phyloP scores from a whole-genome alignment of 1,284 basidiomycete species.

The Pseudozyma thailandica region DNA sequence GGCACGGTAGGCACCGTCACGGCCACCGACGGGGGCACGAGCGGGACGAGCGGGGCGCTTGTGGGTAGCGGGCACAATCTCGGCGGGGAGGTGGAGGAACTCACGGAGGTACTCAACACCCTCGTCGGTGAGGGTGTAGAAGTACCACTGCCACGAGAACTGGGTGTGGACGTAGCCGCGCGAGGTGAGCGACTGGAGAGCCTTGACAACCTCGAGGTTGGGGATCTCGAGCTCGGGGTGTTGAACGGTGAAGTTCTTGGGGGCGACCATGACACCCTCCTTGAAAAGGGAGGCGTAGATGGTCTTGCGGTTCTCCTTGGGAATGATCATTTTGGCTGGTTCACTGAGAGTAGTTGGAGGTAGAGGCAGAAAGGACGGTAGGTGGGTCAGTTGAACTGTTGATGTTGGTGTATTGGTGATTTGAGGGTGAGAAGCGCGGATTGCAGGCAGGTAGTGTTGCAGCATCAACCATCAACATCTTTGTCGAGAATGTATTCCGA shows the following conservation, averaged over 20 bases:
- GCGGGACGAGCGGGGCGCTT: slow-evolving; percentile 66
- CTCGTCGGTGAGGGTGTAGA: slow-evolving; percentile 68
- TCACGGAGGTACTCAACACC: slow-evolving; percentile 68
- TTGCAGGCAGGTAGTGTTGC: neutral
- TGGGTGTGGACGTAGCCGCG: slow-evolving; percentile 97
- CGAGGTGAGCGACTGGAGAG: slow-evolving; percentile 95
- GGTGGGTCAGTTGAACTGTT: slow-evolving; percentile 11
- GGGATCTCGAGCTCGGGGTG: slow-evolving; percentile 97
- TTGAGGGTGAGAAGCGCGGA: neutral
- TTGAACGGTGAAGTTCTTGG: slow-evolving; percentile 98
- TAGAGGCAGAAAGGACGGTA: neutral
- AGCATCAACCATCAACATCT: too few species aligned
- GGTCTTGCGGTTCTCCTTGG: slow-evolving; percentile 67
- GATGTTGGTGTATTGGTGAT: neutral
- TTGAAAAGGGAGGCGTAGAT: slow-evolving; percentile 68
- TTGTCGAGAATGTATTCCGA: neutral
- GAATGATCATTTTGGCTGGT: slow-evolving; percentile 62
- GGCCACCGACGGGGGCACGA: slow-evolving; percentile 60
- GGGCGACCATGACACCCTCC: slow-evolving; percentile 91
- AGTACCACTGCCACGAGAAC: slow-evolving; percentile 72
- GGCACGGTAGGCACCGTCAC: slow-evolving; percentile 62
- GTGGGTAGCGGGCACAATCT: slow-evolving; percentile 68
- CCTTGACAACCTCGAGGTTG: slow-evolving; percentile 99
- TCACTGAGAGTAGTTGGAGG: slow-evolving; percentile 7
- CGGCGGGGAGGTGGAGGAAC: slow-evolving; percentile 67